A percentile compares a stretch with the other conserved stretches of the same genome.
phyloP scores from a whole-genome alignment of 148 eudicot species.

The Amaranthus hypochondriacus region DNA sequence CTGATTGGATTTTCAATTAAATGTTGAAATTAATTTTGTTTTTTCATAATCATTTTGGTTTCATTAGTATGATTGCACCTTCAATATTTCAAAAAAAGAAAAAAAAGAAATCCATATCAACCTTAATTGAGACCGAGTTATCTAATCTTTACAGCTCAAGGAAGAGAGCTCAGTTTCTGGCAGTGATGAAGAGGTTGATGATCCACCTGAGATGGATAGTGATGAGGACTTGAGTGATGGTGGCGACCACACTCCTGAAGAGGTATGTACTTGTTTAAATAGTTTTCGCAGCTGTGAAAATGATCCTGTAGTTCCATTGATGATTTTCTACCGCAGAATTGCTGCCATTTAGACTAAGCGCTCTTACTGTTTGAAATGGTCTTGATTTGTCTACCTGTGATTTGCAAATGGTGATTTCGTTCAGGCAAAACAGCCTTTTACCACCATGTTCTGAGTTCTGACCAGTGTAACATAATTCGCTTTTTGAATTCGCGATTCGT shows the following conservation, averaged over 20 bases:
- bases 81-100: too few species aligned
- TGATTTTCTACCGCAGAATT: neutral
- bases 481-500: too few species aligned
- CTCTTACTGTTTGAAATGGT: neutral
- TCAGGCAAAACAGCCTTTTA: neutral
- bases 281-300: neutral
- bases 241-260: conserved; percentile 53
- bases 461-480: neutral
- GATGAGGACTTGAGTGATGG: conserved; percentile 82
- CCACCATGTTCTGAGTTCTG: neutral
- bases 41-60: neutral
- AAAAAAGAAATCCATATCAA: neutral
- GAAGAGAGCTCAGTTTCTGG: conserved; percentile 79
- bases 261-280: conserved; percentile 41
- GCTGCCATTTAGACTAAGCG: neutral
- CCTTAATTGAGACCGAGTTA: neutral
- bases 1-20: too few species aligned
- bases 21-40: neutral
- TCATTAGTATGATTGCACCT: neutral
- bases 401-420: neutral
- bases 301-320: neutral
- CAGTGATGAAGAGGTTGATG: conserved; percentile 93
- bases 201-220: conserved; percentile 58
- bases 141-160: conserved; percentile 46
- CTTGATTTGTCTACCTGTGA: neutral